Evolutionary conservation across 1,139 yeast genomes (phyloP), one percentile per base, ranked within the genome.

Genomic region (Saccharomyces hybrid): DNA sequence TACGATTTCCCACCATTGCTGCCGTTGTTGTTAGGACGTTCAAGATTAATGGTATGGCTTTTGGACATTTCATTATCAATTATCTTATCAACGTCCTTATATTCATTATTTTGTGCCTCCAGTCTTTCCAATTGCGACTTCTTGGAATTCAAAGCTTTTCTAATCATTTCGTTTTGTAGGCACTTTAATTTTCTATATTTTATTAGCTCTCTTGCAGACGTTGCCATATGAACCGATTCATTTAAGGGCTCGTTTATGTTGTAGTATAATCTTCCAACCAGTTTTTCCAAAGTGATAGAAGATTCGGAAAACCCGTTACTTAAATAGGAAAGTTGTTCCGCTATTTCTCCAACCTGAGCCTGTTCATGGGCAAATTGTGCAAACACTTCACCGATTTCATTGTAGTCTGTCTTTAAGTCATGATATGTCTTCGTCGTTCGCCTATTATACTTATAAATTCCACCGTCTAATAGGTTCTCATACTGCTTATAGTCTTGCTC

Each of bases 281-380:
- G 75, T 4, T 82, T 76, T 58, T 84, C 87, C 44, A 89, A 77
- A 13, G 87, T 78, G 47, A 85, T 75, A 56, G 82, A 84, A 38
- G 84, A 82, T 48, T 87, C 78, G 66, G 89, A 97, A 63, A 86
- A 84, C 0, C 87, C 84, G 65, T 86, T 89, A 3, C 97, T 96
- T 13, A 88, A 78, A 58, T 82, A 81, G 60, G 90, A 96, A 50
- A 89, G 75, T 2, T 78, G 77, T 4, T 77, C 71, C 11, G 65
- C 66, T 9, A 67, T 46, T n/a, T 61, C 68, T 5, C 64, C 60
- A 6, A 63, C 64, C 14, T 57, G 59, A 13, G 90, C 82, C 64
- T 88, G 82, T 0, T 88, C 82, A 62, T 88, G 88, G 65, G 87
- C 84, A 42, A 71, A 63, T 20, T 68, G 68, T 5, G 73, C 72